A percentile compares a stretch with the other conserved stretches of the same genome.
Evolutionary conservation across 257 asterid species (phyloP).

Genomic region (Fraxinus quadrangulata): DNA sequence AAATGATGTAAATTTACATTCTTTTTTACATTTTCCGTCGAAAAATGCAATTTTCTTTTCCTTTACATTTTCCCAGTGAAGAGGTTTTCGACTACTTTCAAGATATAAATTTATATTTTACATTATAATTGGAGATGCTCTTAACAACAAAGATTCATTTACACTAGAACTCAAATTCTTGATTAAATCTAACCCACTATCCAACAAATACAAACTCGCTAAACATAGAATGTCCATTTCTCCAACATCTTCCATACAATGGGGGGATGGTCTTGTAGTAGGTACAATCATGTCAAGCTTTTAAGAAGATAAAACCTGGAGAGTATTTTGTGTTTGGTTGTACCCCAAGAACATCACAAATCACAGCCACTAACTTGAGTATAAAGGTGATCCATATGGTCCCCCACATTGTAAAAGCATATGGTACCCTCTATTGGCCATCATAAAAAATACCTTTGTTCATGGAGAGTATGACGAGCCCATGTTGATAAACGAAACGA

Average conservation of each 20-base stretch:
- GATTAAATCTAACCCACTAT: background rate
- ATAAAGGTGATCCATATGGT: conserved; percentile 31
- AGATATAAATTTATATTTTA: too few relatives aligned
- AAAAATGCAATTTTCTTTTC: too few relatives aligned
- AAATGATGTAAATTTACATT: too few relatives aligned
- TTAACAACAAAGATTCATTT: too few relatives aligned
- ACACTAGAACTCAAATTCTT: too few relatives aligned
- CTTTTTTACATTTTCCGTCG: too few relatives aligned
- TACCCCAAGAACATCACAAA: conserved; percentile 39
- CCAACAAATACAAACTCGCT: background rate
- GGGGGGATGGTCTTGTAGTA: conserved; percentile 40
- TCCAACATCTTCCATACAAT: conserved; percentile 14
- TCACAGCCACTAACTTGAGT: conserved; percentile 18
- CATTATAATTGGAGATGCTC: too few relatives aligned
- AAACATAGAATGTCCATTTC: background rate
- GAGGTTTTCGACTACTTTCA: too few relatives aligned
- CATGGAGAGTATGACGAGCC: too few relatives aligned
- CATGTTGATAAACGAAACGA: too few relatives aligned
- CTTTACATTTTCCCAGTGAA: too few relatives aligned
- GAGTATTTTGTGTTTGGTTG: conserved; percentile 38
- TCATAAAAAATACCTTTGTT: background rate
- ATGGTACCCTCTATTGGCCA: background rate
- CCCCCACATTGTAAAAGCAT: conserved; percentile 46
- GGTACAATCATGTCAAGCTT: conserved; percentile 47
- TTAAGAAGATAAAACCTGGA: conserved; percentile 66